These are phyloP conservation scores for Trifolium repens DNA, from an alignment of 306 rosid species.

Conservation along the genomic window DNA sequence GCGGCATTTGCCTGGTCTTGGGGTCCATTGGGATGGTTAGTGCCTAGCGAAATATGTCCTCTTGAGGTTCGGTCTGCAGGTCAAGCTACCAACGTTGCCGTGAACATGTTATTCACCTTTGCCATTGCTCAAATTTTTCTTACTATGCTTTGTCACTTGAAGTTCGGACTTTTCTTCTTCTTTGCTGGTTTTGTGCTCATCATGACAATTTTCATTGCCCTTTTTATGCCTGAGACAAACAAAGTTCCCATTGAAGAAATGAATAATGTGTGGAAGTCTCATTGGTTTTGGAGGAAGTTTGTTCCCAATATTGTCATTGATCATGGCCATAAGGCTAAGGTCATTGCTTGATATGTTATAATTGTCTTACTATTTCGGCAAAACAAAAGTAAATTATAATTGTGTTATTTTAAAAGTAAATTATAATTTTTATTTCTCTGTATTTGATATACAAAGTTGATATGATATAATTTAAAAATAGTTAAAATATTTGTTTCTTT, in stretches of 20 bases:
- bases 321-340: background rate
- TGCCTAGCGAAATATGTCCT: slow-evolving; percentile 44
- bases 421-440: no score
- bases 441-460: no score
- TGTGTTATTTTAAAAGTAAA: no score
- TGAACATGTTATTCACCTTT: slow-evolving; percentile 61
- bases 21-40: slow-evolving; percentile 70
- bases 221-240: slow-evolving; percentile 60
- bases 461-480: no score
- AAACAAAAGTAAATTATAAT: no score
- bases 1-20: slow-evolving; percentile 78
- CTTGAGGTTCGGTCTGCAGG: background rate
- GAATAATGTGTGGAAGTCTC: slow-evolving; percentile 49
- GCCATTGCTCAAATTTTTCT: slow-evolving; percentile 51
- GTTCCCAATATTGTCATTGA: background rate
- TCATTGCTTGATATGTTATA: no score
- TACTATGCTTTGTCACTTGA: background rate
- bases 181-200: background rate
- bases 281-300: background rate
- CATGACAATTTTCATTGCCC: background rate
- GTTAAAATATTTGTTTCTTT: no score
- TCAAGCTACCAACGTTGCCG: slow-evolving; percentile 10
- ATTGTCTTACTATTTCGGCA: no score
- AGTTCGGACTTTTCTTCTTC: background rate
- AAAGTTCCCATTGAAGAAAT: slow-evolving; percentile 58